Base-by-base conservation (phyloP, 441 rosid species). In the Erodium chrysanthum region DNA sequence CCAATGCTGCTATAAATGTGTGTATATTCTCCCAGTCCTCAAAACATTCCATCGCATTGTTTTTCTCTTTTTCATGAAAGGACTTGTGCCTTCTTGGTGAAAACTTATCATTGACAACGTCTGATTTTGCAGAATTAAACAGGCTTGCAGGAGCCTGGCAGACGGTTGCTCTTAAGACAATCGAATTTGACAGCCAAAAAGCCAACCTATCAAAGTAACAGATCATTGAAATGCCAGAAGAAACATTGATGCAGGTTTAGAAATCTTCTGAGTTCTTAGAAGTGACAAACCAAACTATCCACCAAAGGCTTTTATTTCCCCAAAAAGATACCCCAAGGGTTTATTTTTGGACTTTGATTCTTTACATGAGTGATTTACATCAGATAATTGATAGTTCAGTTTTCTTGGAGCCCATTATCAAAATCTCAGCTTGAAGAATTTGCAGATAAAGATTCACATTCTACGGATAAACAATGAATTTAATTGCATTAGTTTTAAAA, bases 171-270 rank as follows among this genome's bases (percentile, higher is more conserved):
- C 97, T 83, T 79, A 91, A 75, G 59, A 86, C 84, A 58, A 94
- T 84, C 14, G 87, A 84, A 74, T 94, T 91, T 70, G 98, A 94
- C 75, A 91, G 72, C 98, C 98, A 94, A 79, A 89, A 94, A 68
- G 91, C 89, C 78, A 94, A 81, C 84, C 98, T 93, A 89, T 25
- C 2, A 90, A 64, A 73, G 62, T 42, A 69, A 69, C 64, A 69
- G 61, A 68, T 11, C 37, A 22, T 31, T 37, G 56, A 74, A 44
- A 66, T 75, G 20, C 37, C 22, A n/a, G 59, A 12, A 65, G 18
- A 65, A 25, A 4, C 17, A 66, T 22, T 31, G 21, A 40, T 35
- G 62, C 68, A 69, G 60, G 63, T 33, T 40, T 14, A 76, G 42
- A 18, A 71, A 44, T 14, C 68, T 11, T 58, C 22, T 17, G 20